These are phyloP conservation scores for Mycena crocata DNA, from an alignment of 768 basidiomycete genomes.

Conservation along the genomic window DNA sequence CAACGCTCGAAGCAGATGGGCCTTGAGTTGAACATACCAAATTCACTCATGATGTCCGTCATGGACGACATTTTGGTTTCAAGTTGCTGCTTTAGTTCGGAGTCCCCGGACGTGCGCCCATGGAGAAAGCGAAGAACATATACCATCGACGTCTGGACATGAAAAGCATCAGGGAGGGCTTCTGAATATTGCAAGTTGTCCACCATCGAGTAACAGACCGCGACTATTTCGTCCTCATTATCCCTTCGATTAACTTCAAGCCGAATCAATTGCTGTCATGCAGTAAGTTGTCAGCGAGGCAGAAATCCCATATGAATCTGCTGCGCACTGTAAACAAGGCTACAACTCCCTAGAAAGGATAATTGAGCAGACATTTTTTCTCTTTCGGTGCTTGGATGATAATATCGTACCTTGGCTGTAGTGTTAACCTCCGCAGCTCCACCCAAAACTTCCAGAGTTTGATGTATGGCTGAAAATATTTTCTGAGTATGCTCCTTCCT, in stretches of 20 bases:
- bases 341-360: not conserved
- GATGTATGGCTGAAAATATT: not conserved
- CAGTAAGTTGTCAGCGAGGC: not conserved
- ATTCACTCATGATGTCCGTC: slow-evolving; percentile 13
- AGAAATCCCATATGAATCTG: not conserved
- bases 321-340: not conserved
- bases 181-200: not conserved
- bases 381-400: not conserved
- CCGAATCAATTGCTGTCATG: slow-evolving; percentile 8
- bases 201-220: slow-evolving; percentile 27
- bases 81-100: slow-evolving; percentile 5
- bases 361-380: not conserved
- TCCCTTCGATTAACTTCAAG: slow-evolving; percentile 10
- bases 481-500: not conserved
- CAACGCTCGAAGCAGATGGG: too few species aligned
- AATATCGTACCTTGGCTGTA: not conserved
- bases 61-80: slow-evolving; percentile 11
- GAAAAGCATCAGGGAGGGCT: not conserved
- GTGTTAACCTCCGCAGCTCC: not conserved
- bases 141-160: slow-evolving; percentile 17
- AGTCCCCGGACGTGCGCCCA: not conserved
- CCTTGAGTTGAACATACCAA: slow-evolving; percentile 12
- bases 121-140: slow-evolving; percentile 15
- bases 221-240: slow-evolving; percentile 21
- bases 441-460: not conserved